Evolutionary conservation across 2,329 filamentous ascomycete species (phyloP), one percentile per base, ranked within the genome.

Genomic region (Xylaria hypoxylon): DNA sequence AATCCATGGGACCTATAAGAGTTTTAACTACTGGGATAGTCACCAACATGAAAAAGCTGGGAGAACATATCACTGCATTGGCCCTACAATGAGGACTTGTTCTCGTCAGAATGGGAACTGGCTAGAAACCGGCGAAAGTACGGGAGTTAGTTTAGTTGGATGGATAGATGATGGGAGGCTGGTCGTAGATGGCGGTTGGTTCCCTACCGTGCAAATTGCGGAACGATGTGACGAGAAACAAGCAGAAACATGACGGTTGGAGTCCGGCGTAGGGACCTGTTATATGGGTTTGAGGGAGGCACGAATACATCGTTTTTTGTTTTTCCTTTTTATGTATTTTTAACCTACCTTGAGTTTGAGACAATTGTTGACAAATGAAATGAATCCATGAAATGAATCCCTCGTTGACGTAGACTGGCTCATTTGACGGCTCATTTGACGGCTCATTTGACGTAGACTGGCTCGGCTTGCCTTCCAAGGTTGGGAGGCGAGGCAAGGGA

Each of bases 161-260:
- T 28, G 48, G 40, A 50, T 60, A 47, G 45, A 28, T 40, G 45
- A 22, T n/a, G 47, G n/a, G 33, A 48, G 33, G 24, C 33, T 17
- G 22, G 33, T 51, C 22, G 40, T 26, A 45, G 53, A 45, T 31
- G 26, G 15, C 42, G 19, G 42, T 62, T 40, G 26, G 50, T 53
- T 24, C 51, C 28, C 31, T 59, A 44, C 57, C 33, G 44, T 53
- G 38, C 56, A 15, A 15, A 52, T 13, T 62, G 35, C 45, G 51
- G 59, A 62, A 66, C 44, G 63, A 66, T 52, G 55, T 68, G 63
- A 68, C 38, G 66, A 68, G 56, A 56, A 56, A 61, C 55, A 61
- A 44, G 52, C 59, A 47, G 60, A 60, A 59, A 48, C 47, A 58
- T 66, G 59, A 66, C 48, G 59, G 59, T 58, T 63, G 58, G 66